A percentile compares a stretch with the other conserved stretches of the same genome.
Conservation (phyloP, 2,329 filamentous ascomycete genomes). For the Metarhizium album region DNA sequence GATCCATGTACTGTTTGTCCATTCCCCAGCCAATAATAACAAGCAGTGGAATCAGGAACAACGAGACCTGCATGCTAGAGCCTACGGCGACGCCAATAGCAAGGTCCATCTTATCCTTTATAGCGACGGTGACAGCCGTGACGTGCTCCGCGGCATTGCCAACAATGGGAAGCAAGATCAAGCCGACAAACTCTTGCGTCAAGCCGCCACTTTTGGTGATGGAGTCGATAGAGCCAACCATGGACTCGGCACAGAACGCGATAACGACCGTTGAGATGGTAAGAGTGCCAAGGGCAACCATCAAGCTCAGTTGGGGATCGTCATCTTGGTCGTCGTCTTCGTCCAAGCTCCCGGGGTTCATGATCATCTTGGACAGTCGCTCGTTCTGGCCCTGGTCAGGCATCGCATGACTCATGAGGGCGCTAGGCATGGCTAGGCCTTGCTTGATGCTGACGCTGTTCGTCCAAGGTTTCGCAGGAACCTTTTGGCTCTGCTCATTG, state of each 20-base stretch:
- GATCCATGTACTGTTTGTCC: conserved; percentile 60
- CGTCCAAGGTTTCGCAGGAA: conserved; percentile 45
- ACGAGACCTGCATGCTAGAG: conserved; percentile 69
- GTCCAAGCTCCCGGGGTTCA: conserved; percentile 24
- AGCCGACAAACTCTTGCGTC: conserved; percentile 65
- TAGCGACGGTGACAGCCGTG: conserved; percentile 67
- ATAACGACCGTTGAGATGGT: conserved; percentile 66
- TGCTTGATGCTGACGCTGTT: conserved; percentile 12
- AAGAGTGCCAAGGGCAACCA: conserved; percentile 63
- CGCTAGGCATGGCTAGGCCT: conserved; percentile 11
- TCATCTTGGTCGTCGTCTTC: conserved; percentile 58
- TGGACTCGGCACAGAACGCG: conserved; percentile 70
- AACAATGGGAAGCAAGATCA: conserved; percentile 75
- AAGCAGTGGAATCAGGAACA: conserved; percentile 68
- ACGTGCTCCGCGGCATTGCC: conserved; percentile 76
- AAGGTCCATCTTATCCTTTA: conserved; percentile 79
- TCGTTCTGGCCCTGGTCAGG: conserved; percentile 26
- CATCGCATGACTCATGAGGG: conserved; percentile 26
- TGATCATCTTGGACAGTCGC: conserved; percentile 33
- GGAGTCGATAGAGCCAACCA: conserved; percentile 61
- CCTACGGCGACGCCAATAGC: conserved; percentile 73
- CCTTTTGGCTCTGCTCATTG: conserved; percentile 69
- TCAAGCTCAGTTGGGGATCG: conserved; percentile 61
- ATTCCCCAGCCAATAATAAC: conserved; percentile 73
- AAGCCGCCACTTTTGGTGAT: conserved; percentile 51